These are phyloP conservation scores for Beta corolliflora DNA, from an alignment of 179 eudicot genomes.

Conservation along the genomic window DNA sequence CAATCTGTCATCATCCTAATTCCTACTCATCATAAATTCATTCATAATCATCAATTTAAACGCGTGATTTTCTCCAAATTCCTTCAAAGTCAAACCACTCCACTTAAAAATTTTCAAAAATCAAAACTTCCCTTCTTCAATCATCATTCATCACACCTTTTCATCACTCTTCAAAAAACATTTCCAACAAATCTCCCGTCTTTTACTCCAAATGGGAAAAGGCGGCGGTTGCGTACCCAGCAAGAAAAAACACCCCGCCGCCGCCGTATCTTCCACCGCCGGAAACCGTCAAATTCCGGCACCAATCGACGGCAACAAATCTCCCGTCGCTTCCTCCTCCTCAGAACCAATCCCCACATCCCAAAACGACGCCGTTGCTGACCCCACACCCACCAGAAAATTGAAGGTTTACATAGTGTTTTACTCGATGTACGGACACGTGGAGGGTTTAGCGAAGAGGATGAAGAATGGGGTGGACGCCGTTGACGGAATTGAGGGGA, in stretches of 20 bases:
- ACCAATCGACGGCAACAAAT: slow-evolving; percentile 15
- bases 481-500: slow-evolving; percentile 74
- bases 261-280: slow-evolving; percentile 11
- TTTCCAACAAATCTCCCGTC: neutral
- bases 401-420: slow-evolving; percentile 61
- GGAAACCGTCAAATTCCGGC: slow-evolving; percentile 6
- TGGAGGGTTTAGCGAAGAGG: slow-evolving; percentile 64
- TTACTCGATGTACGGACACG: slow-evolving; percentile 97
- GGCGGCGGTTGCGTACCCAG: slow-evolving; percentile 92
- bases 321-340: slow-evolving; percentile 1
- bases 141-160: neutral
- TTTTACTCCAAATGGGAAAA: slow-evolving; percentile 59
- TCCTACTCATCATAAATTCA: neutral
- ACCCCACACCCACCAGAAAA: slow-evolving; percentile 15
- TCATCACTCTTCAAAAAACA: neutral
- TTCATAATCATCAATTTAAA: no score
- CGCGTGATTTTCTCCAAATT: neutral
- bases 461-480: slow-evolving; percentile 76
- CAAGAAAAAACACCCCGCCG: slow-evolving; percentile 48
- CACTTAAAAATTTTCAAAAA: neutral
- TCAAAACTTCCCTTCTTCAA: neutral
- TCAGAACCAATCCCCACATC: slow-evolving; percentile 4
- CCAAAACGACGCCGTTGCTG: neutral
- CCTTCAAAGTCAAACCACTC: neutral
- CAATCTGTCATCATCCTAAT: neutral